Conservation (phyloP, 2,329 filamentous ascomycete genomes). For the Knufia petricola region DNA sequence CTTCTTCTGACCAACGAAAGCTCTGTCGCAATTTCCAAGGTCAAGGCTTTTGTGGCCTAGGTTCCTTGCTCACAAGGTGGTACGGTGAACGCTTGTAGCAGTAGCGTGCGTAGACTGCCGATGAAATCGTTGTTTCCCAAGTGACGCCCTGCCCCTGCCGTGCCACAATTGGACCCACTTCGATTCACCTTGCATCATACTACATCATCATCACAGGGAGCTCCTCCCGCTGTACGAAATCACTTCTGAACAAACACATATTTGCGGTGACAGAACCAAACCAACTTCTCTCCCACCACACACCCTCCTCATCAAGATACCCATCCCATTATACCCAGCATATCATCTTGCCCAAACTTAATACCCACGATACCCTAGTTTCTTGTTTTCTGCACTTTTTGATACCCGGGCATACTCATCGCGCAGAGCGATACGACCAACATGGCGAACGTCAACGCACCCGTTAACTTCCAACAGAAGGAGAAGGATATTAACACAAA, state of each 20-base stretch:
- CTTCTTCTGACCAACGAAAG: not conserved
- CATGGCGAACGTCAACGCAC: constrained; percentile 53
- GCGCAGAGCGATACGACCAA: not conserved
- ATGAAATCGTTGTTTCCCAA: not conserved
- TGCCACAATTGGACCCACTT: constrained; percentile 1
- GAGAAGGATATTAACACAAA: constrained; percentile 81
- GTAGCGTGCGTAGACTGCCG: not conserved
- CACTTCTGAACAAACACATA: not conserved
- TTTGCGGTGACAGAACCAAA: not conserved
- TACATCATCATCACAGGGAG: constrained; percentile 2
- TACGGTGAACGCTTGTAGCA: not conserved
- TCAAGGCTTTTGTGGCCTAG: not conserved
- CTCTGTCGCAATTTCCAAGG: not conserved
- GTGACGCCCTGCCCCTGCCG: constrained; percentile 3
- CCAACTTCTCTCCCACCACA: not conserved
- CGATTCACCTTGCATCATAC: not conserved
- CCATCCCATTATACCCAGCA: not conserved
- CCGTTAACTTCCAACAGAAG: constrained; percentile 63
- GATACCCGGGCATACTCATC: not conserved
- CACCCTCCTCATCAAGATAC: not conserved
- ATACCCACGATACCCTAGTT: constrained; percentile 2
- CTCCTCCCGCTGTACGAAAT: not conserved
- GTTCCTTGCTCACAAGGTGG: too few species aligned
- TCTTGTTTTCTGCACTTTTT: not conserved
- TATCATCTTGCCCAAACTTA: not conserved